Evolutionary conservation across 202 grass and related monocot species (phyloP).

Genomic region (Setaria italica): DNA sequence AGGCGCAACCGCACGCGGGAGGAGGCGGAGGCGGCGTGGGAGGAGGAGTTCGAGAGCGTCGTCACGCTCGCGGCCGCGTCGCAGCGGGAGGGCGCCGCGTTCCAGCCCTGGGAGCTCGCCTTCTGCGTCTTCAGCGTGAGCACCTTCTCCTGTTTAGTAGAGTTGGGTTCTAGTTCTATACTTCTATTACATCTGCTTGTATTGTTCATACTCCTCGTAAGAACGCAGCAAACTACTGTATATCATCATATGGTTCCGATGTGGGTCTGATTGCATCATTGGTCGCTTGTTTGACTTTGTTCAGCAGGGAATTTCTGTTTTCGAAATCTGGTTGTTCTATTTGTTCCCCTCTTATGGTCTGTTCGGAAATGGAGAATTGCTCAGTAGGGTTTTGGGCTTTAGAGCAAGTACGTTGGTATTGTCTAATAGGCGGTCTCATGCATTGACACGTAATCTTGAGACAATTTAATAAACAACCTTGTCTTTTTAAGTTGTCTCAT

Average conservation of each 20-base stretch:
- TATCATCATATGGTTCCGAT: not conserved
- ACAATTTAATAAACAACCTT: too few species aligned
- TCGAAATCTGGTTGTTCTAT: not conserved
- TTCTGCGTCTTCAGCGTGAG: constrained; percentile 89
- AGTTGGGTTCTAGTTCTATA: not conserved
- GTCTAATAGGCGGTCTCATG: too few species aligned
- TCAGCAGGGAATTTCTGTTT: not conserved
- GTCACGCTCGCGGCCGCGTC: constrained; percentile 67
- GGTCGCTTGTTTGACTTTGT: constrained; percentile 10
- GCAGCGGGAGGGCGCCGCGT: constrained; percentile 60
- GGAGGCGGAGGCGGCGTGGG: constrained; percentile 68
- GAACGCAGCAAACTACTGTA: not conserved
- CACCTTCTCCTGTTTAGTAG: not conserved
- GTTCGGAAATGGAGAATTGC: not conserved
- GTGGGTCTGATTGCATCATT: not conserved
- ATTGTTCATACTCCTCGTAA: not conserved
- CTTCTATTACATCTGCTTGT: not conserved
- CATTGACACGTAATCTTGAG: too few species aligned
- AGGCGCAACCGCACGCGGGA: constrained; percentile 87
- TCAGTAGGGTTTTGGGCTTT: not conserved
- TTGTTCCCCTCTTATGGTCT: not conserved
- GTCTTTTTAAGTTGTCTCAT: too few species aligned
- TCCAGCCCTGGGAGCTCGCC: constrained; percentile 87
- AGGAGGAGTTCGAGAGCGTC: constrained; percentile 84
- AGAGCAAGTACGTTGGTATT: too few species aligned